Conservation (phyloP, 768 basidiomycete genomes). For the Neoboletus subvelutipes region DNA sequence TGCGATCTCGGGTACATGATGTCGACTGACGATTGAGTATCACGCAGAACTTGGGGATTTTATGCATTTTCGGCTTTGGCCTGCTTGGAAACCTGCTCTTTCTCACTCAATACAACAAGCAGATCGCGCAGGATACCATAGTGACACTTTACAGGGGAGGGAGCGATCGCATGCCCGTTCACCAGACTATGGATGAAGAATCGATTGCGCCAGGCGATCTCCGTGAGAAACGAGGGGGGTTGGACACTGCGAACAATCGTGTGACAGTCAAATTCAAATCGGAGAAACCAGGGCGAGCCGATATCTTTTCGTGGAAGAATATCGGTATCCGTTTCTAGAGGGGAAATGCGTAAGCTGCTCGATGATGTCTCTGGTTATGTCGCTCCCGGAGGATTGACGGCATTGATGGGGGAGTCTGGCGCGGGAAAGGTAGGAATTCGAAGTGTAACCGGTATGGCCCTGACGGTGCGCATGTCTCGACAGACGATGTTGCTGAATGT, state of each 20-base stretch:
- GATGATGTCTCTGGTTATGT: slow-evolving; percentile 50
- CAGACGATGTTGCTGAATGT: slow-evolving; percentile 62
- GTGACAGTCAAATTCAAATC: background rate
- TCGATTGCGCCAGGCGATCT: background rate
- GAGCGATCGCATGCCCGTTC: background rate
- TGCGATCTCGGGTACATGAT: background rate
- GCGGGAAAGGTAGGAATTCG: slow-evolving; percentile 26
- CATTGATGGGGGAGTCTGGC: slow-evolving; percentile 48
- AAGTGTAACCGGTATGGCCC: too few species aligned
- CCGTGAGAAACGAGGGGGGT: background rate
- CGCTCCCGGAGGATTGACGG: slow-evolving; percentile 49
- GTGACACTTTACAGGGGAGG: slow-evolving; percentile 26
- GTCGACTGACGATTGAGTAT: background rate
- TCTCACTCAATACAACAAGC: slow-evolving; percentile 35
- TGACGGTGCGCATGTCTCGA: background rate
- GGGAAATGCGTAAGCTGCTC: slow-evolving; percentile 41
- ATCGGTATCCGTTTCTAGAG: slow-evolving; percentile 46
- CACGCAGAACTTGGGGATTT: slow-evolving; percentile 42
- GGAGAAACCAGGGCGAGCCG: slow-evolving; percentile 31
- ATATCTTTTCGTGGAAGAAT: slow-evolving; percentile 78
- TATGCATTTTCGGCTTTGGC: slow-evolving; percentile 42
- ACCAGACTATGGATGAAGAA: slow-evolving; percentile 21
- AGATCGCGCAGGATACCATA: slow-evolving; percentile 30
- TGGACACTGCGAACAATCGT: too few species aligned
- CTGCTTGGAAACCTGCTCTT: slow-evolving; percentile 39